A percentile compares a stretch with the other conserved stretches of the same genome.
Conservation (phyloP, 2,329 filamentous ascomycete species). For the Penicillium crustosum region DNA sequence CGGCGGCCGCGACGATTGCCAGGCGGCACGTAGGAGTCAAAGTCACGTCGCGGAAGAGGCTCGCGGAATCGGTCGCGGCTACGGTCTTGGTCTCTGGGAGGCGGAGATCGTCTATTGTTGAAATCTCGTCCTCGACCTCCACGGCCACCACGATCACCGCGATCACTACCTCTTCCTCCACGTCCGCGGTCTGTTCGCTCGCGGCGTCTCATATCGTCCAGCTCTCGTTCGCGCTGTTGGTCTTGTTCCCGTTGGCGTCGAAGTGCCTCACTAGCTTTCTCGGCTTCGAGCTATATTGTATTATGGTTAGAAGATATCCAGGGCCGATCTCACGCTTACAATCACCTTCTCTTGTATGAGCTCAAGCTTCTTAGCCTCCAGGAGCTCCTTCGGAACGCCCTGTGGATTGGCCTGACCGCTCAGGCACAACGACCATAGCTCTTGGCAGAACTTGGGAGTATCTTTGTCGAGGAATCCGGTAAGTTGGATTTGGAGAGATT, state of each 20-base stretch:
- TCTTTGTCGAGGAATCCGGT: conserved; percentile 95
- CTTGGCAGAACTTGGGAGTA: conserved; percentile 83
- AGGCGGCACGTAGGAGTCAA: conserved; percentile 59
- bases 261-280: conserved; percentile 74
- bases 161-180: conserved; percentile 38
- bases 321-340: too few relatives aligned
- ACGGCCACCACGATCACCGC: conserved; percentile 36
- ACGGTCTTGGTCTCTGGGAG: conserved; percentile 50
- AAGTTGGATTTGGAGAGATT: conserved; percentile 88
- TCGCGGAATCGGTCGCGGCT: conserved; percentile 43
- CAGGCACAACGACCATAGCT: conserved; percentile 86
- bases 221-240: conserved; percentile 68
- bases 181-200: conserved; percentile 41
- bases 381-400: conserved; percentile 87
- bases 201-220: conserved; percentile 64
- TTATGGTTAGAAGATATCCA: conserved; percentile 11
- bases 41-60: conserved; percentile 50
- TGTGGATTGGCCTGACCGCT: conserved; percentile 86
- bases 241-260: conserved; percentile 70
- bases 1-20: conserved; percentile 44
- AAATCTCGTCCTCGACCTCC: conserved; percentile 40
- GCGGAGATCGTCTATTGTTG: conserved; percentile 53
- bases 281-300: conserved; percentile 68
- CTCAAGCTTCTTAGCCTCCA: conserved; percentile 95
- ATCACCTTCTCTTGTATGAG: conserved; percentile 88